Base-by-base conservation (phyloP, 768 basidiomycete species). In the Tylopilus rubrobrunneus region DNA sequence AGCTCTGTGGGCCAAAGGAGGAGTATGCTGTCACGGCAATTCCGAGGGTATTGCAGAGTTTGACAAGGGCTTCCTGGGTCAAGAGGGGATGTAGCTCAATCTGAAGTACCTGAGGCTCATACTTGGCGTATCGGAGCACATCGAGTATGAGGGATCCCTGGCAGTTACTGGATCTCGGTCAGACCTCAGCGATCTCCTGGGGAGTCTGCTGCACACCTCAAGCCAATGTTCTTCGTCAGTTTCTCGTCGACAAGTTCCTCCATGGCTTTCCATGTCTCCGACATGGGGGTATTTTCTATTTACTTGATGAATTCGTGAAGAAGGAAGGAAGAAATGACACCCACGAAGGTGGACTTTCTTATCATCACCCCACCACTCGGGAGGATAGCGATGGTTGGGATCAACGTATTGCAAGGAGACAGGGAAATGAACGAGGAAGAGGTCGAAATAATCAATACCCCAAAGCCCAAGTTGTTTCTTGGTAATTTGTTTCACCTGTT, bases 401-500 rank as follows among this genome's bases (percentile, higher is more conserved):
- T 91, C 87, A 48, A 94, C 87, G 62, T 92, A 92, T 68, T 83
- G 66, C 58, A 96, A 76, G 28, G 92, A 73, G 58, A 94, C 76
- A 21, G 92, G 92, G 79, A 94, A 94, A 70, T 95, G 93, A 48
- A 94, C 74, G 40, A 89, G 73, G 77, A 82, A 90, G 45, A 91
- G 73, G 62, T 91, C 88, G 65, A 90, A 90, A 69, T 89, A 91
- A 25, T 88, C 87, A 42, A 95, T 74, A 27, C 89, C 89, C 92
- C 92, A 96, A 62, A 82, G 78, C 6, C 72, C 73, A 19, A 96
- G 83, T 63, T 92, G 90, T 71, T 75, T 76, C 66, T 79, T 80
- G 39, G 79, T 70, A 9, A 80, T 62, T 31, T 71, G 65, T 65
- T 80, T 80, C 52, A 81, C 87, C 78, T 87, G 59, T 56, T 33